Evolutionary conservation across 176 grass and related monocot genomes (phyloP).

Genomic region (Typha latifolia): DNA sequence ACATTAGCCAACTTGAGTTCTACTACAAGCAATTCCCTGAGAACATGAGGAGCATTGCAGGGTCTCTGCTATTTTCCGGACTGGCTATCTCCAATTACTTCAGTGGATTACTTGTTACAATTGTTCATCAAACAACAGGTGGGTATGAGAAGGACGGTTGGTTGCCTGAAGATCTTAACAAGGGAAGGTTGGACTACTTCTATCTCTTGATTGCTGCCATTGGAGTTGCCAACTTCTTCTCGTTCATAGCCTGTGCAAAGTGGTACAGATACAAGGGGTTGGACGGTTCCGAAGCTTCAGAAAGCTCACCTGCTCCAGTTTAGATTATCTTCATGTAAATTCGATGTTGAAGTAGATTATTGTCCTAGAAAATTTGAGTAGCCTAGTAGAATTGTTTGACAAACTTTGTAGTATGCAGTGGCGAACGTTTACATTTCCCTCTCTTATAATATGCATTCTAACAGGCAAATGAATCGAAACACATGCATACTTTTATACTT

Average conservation of each 20-base stretch:
- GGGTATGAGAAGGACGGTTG: constrained; percentile 14
- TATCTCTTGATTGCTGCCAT: neutral
- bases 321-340: no score
- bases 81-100: constrained; percentile 50
- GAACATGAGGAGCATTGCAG: constrained; percentile 73
- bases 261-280: constrained; percentile 6
- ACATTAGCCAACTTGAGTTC: constrained; percentile 66
- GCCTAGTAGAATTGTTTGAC: no score
- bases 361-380: no score
- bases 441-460: no score
- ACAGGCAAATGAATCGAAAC: no score
- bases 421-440: no score
- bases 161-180: constrained; percentile 36
- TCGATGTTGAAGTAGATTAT: no score
- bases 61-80: constrained; percentile 42
- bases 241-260: neutral
- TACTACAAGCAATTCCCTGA: constrained; percentile 79
- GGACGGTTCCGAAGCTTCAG: neutral
- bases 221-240: neutral
- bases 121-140: constrained; percentile 27
- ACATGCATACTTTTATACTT: no score
- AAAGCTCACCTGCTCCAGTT: no score
- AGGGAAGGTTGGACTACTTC: constrained; percentile 6
- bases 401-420: no score
- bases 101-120: constrained; percentile 31